Evolutionary conservation across 2,329 filamentous ascomycete species (phyloP).

Genomic region (Penicillium polonicum): DNA sequence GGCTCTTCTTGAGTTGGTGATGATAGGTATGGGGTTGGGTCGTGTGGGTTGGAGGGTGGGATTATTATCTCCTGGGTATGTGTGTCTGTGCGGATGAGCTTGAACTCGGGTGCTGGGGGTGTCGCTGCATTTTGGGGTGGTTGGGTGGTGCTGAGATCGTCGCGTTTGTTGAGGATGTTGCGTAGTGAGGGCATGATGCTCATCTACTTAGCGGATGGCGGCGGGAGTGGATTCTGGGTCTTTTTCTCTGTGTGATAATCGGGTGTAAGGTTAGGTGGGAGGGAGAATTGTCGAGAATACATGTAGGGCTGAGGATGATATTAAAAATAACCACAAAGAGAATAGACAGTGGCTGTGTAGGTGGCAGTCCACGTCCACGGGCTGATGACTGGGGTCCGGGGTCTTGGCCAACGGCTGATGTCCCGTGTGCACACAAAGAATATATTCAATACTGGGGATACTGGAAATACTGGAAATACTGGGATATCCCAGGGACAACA

Average conservation of each 20-base stretch:
- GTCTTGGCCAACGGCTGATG: slow-evolving; percentile 8
- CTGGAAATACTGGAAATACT: not conserved
- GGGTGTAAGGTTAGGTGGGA: not conserved
- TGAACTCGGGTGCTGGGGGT: slow-evolving; percentile 64
- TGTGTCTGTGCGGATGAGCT: slow-evolving; percentile 82
- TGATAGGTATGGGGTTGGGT: slow-evolving; percentile 18
- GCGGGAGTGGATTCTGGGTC: not conserved
- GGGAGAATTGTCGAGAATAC: not conserved
- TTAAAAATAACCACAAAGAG: not conserved
- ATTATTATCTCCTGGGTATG: slow-evolving; percentile 73
- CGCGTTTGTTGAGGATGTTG: slow-evolving; percentile 63
- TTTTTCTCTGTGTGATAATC: not conserved
- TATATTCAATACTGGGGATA: not conserved
- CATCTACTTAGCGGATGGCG: not conserved
- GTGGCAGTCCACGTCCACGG: not conserved
- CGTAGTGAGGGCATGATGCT: slow-evolving; percentile 55
- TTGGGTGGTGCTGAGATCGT: slow-evolving; percentile 46
- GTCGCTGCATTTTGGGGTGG: slow-evolving; percentile 46
- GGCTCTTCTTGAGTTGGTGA: slow-evolving; percentile 16
- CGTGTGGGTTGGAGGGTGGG: slow-evolving; percentile 58
- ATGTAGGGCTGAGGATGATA: not conserved
- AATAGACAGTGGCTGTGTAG: not conserved
- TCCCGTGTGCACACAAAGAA: not conserved
- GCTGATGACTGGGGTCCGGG: slow-evolving; percentile 3
- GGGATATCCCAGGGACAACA: not conserved